A percentile compares a stretch with the other conserved stretches of the same genome.
These are phyloP conservation scores for Hypoxylon subgilvum DNA, from an alignment of 495 filamentous ascomycete genomes.

Conservation along the genomic window DNA sequence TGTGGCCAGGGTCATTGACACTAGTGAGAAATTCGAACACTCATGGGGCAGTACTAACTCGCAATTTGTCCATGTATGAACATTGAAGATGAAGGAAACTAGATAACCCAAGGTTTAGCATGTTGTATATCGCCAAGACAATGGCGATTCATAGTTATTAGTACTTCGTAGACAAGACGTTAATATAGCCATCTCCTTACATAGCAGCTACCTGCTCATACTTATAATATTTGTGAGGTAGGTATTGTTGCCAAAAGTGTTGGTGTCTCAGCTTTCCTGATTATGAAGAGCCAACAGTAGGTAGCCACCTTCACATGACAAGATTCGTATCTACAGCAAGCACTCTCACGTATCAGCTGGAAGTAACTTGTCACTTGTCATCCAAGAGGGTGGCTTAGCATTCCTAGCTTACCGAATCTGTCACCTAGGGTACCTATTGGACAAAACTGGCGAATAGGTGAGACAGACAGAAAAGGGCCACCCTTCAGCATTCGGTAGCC, in stretches of 20 bases:
- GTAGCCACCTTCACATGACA: not conserved
- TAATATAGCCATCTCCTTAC: too few relatives aligned
- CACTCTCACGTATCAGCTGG: not conserved
- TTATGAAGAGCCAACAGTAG: not conserved
- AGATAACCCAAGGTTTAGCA: not conserved
- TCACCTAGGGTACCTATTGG: constrained; percentile 8
- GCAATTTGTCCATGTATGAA: not conserved
- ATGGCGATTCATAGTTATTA: too few relatives aligned
- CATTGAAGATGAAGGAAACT: too few relatives aligned
- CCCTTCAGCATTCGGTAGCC: constrained; percentile 10
- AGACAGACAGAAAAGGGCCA: constrained; percentile 11
- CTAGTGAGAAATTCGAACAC: not conserved
- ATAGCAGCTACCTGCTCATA: not conserved
- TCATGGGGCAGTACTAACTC: not conserved
- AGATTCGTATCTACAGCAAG: too few relatives aligned
- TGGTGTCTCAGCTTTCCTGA: not conserved
- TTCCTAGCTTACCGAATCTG: not conserved
- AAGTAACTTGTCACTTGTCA: constrained; percentile 1
- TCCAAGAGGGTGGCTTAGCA: constrained; percentile 5
- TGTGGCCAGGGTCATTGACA: not conserved
- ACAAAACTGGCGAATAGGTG: constrained; percentile 8
- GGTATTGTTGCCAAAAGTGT: too few relatives aligned
- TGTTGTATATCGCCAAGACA: not conserved
- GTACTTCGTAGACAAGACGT: too few relatives aligned
- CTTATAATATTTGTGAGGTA: too few relatives aligned